A percentile compares a stretch with the other conserved stretches of the same genome.
These are phyloP conservation scores for Raddia distichophylla DNA, from an alignment of 176 grass and related monocot species.

Conservation along the genomic window DNA sequence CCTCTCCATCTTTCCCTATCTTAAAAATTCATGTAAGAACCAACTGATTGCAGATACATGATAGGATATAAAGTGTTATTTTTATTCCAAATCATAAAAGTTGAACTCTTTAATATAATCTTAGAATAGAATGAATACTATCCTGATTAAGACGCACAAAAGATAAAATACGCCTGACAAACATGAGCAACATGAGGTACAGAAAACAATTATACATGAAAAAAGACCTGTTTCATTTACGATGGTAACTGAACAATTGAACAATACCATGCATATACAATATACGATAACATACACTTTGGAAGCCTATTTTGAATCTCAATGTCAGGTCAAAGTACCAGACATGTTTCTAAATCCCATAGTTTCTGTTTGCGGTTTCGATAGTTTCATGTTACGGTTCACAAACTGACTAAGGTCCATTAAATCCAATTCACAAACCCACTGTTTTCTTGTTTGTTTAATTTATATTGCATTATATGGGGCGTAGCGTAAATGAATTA, in stretches of 20 bases:
- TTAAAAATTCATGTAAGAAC: not conserved
- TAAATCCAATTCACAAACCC: too few species aligned
- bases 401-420: too few species aligned
- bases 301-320: constrained; percentile 23
- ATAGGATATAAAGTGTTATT: not conserved
- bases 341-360: not conserved
- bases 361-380: too few species aligned
- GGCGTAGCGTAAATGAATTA: too few species aligned
- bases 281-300: not conserved
- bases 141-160: not conserved
- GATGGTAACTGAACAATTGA: not conserved
- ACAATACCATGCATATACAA: not conserved
- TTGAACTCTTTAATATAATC: not conserved
- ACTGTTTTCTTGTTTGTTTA: too few species aligned
- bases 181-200: not conserved
- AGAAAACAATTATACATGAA: not conserved
- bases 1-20: too few species aligned
- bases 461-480: too few species aligned
- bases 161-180: constrained; percentile 12
- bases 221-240: not conserved
- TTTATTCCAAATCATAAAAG: not conserved
- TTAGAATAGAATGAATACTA: constrained; percentile 16
- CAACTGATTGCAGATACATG: constrained; percentile 10
- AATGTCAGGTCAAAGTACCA: constrained; percentile 1
- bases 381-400: too few species aligned